Conservation (phyloP, 306 rosid species). For the Senna tora region DNA sequence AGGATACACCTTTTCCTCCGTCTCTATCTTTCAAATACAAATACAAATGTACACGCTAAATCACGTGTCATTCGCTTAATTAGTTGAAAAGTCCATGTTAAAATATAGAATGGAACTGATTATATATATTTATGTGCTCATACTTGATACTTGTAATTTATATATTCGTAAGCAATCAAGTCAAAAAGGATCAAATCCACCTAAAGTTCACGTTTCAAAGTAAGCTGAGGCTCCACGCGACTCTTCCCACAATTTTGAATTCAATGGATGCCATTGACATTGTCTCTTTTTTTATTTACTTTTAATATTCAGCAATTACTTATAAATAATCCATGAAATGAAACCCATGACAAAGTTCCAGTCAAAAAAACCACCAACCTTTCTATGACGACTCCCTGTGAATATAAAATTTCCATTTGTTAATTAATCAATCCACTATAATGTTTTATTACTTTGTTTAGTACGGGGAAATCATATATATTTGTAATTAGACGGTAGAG, state of each 20-base stretch:
- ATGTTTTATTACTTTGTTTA: too few relatives aligned
- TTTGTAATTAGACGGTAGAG: neutral
- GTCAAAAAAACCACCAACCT: neutral
- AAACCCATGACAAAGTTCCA: neutral
- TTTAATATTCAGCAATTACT: neutral
- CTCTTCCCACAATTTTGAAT: conserved; percentile 10
- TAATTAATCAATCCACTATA: too few relatives aligned
- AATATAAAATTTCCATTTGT: too few relatives aligned
- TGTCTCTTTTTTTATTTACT: neutral
- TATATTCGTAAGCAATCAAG: neutral
- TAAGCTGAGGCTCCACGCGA: neutral
- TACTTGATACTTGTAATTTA: neutral
- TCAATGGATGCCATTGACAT: conserved; percentile 25
- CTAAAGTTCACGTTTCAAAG: neutral
- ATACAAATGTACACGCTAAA: neutral
- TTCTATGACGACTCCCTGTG: neutral
- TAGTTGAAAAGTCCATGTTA: conserved; percentile 16
- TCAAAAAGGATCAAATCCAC: conserved; percentile 7
- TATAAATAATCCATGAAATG: neutral
- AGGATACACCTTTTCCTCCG: too few relatives aligned
- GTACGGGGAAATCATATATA: neutral
- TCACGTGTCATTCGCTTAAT: neutral
- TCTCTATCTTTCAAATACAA: neutral
- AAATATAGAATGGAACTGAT: neutral
- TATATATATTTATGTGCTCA: neutral